Evolutionary conservation across 2,329 filamentous ascomycete species (phyloP).

Genomic region (Nigrospora osmanthi): DNA sequence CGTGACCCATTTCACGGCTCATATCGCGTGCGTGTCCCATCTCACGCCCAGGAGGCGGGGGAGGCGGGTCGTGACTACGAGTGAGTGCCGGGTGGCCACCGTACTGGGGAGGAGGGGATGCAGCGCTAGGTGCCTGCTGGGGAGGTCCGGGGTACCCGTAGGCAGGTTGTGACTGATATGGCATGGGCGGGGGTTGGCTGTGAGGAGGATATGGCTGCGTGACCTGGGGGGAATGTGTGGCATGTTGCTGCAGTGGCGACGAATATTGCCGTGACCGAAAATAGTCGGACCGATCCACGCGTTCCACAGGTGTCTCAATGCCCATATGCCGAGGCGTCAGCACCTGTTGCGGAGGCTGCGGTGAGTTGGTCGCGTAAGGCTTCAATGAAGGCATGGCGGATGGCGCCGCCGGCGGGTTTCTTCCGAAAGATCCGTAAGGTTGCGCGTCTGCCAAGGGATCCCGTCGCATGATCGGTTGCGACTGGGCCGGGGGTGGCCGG

Average conservation of each 20-base stretch:
- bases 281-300: constrained; percentile 42
- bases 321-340: constrained; percentile 38
- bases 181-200: constrained; percentile 24
- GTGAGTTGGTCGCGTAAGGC: constrained; percentile 42
- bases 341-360: constrained; percentile 33
- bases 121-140: constrained; percentile 29
- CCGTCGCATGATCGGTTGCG: constrained; percentile 35
- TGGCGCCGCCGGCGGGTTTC: constrained; percentile 25
- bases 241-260: constrained; percentile 19
- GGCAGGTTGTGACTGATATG: constrained; percentile 35
- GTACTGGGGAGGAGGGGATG: constrained; percentile 51
- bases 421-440: constrained; percentile 38
- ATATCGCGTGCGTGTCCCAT: constrained; percentile 2
- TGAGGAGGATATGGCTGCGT: constrained; percentile 37
- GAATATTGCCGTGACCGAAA: constrained; percentile 23
- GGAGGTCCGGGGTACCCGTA: constrained; percentile 35
- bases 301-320: constrained; percentile 22
- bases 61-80: constrained; percentile 33
- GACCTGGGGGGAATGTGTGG: constrained; percentile 38
- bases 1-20: not conserved
- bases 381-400: constrained; percentile 49
- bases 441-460: constrained; percentile 31
- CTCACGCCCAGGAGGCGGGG: constrained; percentile 7
- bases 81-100: constrained; percentile 35
- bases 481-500: constrained; percentile 30